Base-by-base conservation (phyloP, 495 filamentous ascomycete genomes). In the Talaromyces borbonicus region DNA sequence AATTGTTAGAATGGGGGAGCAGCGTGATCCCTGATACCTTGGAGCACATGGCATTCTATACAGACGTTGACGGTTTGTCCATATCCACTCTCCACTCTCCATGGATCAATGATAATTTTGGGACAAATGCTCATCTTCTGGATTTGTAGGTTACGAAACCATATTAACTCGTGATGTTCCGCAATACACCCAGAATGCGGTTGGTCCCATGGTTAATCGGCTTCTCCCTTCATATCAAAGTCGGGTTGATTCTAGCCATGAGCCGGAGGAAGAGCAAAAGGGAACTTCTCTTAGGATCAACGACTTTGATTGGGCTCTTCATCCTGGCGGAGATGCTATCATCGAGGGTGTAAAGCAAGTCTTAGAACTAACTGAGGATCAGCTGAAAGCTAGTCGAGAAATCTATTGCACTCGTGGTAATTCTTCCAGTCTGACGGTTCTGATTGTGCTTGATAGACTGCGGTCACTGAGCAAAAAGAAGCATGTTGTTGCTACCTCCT, bases 281-380 rank as follows among this genome's bases (percentile, higher is more conserved):
- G 26, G 3, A 9, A 33, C 2, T 11, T 48, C 37, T 15, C 47
- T 43, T 24, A 42, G 30, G 1, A 63, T 77, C 1, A 37, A 55
- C 0, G 76, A 79, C 43, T 80, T 82, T 44, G 79, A 84, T 58
- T 84, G 80, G 80, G 80, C 79, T 0, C 67, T 84, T 49, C 80
- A 84, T 53, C 80, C 80, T 0, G 80, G 80, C 4, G 80, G 80
- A 25, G 57, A 73, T 12, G 77, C 78, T 7, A 82, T 84, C 43
- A 67, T 84, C 9, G 72, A 77, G 5, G 75, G 77, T 5, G 74
- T 78, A 1, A 72, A 82, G 56, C 58, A 60, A 29, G 67, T 62
- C 8, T 67, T 79, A 64, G 51, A 58, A 14, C 68, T 84, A 16
- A 68, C 71, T 0, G 57, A 74, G 1, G 69, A 79, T 52, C 73